These are phyloP conservation scores for Centrapalus pauciflorus DNA, from an alignment of 129 eudicot species.

Conservation along the genomic window DNA sequence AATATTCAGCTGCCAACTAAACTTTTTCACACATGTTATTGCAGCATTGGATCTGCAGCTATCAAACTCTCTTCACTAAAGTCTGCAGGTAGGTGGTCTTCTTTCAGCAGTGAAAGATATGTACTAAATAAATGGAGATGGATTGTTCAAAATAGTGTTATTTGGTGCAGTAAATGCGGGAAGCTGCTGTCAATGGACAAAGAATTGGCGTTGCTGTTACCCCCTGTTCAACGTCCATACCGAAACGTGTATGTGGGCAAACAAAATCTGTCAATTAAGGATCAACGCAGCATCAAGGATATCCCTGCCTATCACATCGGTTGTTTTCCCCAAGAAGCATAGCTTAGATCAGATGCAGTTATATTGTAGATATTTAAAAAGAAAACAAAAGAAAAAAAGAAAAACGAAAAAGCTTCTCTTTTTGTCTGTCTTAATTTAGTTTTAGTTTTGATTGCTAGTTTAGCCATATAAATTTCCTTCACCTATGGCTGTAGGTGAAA, in stretches of 20 bases:
- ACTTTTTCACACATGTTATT: neutral
- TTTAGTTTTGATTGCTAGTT: neutral
- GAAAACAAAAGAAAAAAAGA: too few species aligned
- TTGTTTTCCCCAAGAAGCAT: conserved; percentile 59
- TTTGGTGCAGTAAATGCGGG: conserved; percentile 69
- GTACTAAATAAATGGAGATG: neutral
- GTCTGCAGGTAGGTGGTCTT: conserved; percentile 54
- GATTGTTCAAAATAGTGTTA: neutral
- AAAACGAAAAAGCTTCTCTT: too few species aligned
- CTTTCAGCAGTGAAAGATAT: neutral
- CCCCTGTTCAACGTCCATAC: conserved; percentile 69
- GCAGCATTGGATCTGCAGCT: conserved; percentile 78
- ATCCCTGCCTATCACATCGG: conserved; percentile 54
- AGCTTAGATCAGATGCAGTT: neutral
- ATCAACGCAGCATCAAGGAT: conserved; percentile 27
- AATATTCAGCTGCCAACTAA: neutral
- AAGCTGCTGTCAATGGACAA: conserved; percentile 66
- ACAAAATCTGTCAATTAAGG: conserved; percentile 24
- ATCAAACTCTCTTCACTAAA: conserved; percentile 52
- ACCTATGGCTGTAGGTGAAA: too few species aligned
- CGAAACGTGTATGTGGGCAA: conserved; percentile 29
- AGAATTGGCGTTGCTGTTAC: conserved; percentile 63
- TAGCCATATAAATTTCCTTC: too few species aligned
- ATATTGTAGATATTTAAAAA: conserved; percentile 14
- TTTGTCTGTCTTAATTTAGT: too few species aligned